These are phyloP conservation scores for Ganoderma boninense DNA, from an alignment of 1,284 basidiomycete genomes.

Conservation along the genomic window DNA sequence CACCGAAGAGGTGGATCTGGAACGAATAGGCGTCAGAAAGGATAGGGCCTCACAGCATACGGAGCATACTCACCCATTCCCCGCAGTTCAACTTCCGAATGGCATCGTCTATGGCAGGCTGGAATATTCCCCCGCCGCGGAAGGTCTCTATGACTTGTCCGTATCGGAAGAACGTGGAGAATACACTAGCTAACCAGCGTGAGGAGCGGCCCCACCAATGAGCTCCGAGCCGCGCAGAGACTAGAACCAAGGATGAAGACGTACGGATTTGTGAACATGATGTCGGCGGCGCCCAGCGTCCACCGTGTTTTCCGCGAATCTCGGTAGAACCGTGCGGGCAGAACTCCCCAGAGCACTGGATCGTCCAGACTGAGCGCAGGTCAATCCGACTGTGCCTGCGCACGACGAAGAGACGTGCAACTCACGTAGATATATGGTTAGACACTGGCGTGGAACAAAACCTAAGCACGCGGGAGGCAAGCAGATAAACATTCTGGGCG, in stretches of 20 bases:
- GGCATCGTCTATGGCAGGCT: conserved; percentile 85
- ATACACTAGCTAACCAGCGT: conserved; percentile 60
- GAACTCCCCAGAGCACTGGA: conserved; percentile 83
- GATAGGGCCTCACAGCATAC: neutral
- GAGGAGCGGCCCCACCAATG: neutral
- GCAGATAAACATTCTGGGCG: conserved; percentile 32
- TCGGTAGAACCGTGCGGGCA: conserved; percentile 73
- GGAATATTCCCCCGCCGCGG: conserved; percentile 90
- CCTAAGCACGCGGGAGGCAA: neutral
- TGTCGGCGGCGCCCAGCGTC: conserved; percentile 91
- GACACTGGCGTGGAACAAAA: conserved; percentile 60
- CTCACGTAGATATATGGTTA: conserved; percentile 92
- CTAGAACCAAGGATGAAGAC: neutral
- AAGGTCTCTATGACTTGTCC: conserved; percentile 97
- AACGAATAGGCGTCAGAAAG: neutral
- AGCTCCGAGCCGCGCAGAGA: conserved; percentile 10
- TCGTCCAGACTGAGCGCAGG: conserved; percentile 68
- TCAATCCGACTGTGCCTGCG: neutral
- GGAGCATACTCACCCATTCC: conserved; percentile 75
- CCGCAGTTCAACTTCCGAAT: conserved; percentile 84
- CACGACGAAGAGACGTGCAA: conserved; percentile 13
- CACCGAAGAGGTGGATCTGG: conserved; percentile 93
- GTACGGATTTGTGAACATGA: conserved; percentile 95
- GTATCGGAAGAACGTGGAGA: conserved; percentile 85
- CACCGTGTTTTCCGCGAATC: conserved; percentile 75